Evolutionary conservation across 2,329 filamentous ascomycete genomes (phyloP).

Genomic region (Rhinocladiella similis): DNA sequence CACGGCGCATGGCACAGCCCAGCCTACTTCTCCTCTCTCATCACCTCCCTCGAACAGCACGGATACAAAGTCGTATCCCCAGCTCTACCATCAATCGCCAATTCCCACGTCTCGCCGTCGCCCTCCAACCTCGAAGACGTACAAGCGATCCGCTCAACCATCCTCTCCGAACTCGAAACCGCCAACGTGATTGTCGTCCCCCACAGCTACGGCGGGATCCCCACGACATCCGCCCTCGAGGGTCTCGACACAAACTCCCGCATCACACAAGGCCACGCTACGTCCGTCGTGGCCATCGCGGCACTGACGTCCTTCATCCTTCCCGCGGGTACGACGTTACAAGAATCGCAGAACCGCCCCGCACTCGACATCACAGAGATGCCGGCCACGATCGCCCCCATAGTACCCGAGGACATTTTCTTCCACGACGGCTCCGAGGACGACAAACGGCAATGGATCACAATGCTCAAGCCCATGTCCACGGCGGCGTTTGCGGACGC

Average conservation of each 20-base stretch:
- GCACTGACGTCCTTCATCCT: slow-evolving; percentile 10
- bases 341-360: neutral
- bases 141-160: slow-evolving; percentile 6
- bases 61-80: slow-evolving; percentile 32
- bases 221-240: slow-evolving; percentile 22
- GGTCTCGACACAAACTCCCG: slow-evolving; percentile 9
- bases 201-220: slow-evolving; percentile 27
- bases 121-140: slow-evolving; percentile 12
- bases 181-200: slow-evolving; percentile 23
- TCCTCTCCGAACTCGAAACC: slow-evolving; percentile 22
- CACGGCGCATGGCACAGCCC: slow-evolving; percentile 41
- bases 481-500: neutral
- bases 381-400: neutral
- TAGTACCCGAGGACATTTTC: neutral
- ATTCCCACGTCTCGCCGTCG: slow-evolving; percentile 29
- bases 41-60: slow-evolving; percentile 31
- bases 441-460: neutral
- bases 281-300: slow-evolving; percentile 12
- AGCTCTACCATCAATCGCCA: slow-evolving; percentile 31
- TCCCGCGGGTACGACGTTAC: slow-evolving; percentile 7
- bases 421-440: slow-evolving; percentile 7
- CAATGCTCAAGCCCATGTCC: slow-evolving; percentile 5
- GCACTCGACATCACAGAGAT: neutral
- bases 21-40: slow-evolving; percentile 31
- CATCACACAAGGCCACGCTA: neutral